Conservation (phyloP, 345 rosid genomes). For the Trapa incisa region DNA sequence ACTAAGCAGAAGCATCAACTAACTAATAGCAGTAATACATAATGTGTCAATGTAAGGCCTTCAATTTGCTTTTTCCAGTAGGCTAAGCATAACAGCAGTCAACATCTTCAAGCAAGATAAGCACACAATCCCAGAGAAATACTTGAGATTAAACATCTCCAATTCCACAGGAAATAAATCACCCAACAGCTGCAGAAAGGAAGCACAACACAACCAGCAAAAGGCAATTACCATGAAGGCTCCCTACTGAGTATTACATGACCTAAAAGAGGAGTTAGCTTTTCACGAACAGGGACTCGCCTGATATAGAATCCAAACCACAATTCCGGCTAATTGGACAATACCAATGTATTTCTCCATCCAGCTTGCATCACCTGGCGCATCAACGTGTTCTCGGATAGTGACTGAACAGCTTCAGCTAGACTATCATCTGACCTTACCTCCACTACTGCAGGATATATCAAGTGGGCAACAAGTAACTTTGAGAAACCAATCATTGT, state of each 20-base stretch:
- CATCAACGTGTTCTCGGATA: slow-evolving; percentile 66
- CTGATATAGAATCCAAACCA: slow-evolving; percentile 95
- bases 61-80: too few species aligned
- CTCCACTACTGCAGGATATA: slow-evolving; percentile 45
- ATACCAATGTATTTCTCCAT: slow-evolving; percentile 88
- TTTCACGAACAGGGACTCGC: slow-evolving; percentile 16
- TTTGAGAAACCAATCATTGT: not conserved
- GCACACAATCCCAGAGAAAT: too few species aligned
- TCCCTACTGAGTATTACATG: too few species aligned
- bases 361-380: slow-evolving; percentile 76
- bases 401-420: slow-evolving; percentile 72
- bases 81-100: too few species aligned
- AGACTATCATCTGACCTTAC: slow-evolving; percentile 66
- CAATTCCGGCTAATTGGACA: slow-evolving; percentile 91
- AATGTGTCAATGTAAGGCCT: too few species aligned
- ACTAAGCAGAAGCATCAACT: not conserved
- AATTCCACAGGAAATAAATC: too few species aligned
- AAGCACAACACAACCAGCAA: too few species aligned
- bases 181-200: too few species aligned
- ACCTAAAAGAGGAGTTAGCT: too few species aligned
- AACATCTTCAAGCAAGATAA: not conserved
- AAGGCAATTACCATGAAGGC: too few species aligned
- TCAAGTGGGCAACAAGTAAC: not conserved
- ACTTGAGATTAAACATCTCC: too few species aligned
- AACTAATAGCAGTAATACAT: not conserved